Percentiles rank a stretch among this genome's conserved stretches.
These are phyloP conservation scores for Diplodia intermedia DNA, from an alignment of 2,329 filamentous ascomycete species.

Conservation along the genomic window DNA sequence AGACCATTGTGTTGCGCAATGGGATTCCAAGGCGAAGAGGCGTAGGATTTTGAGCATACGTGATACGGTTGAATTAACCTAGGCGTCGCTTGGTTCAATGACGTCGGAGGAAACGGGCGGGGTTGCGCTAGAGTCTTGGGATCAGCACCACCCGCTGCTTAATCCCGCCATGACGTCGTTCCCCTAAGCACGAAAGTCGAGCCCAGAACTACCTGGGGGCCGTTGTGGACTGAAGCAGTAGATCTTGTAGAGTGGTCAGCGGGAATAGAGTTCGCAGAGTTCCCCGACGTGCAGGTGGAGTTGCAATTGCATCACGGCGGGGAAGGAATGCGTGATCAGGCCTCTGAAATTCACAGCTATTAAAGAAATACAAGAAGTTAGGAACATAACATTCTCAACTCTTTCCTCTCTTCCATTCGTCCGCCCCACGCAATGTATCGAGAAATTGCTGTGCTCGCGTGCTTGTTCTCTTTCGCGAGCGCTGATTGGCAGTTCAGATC, in stretches of 20 bases:
- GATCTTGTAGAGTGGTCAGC: background rate
- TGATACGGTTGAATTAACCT: too few relatives aligned
- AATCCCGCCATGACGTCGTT: background rate
- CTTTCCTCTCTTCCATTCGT: too few relatives aligned
- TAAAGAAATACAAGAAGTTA: background rate
- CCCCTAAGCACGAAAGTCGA: background rate
- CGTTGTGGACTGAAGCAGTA: background rate
- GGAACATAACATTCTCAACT: background rate
- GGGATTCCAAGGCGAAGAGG: too few relatives aligned
- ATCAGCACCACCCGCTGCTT: too few relatives aligned
- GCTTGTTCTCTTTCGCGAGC: constrained; percentile 50
- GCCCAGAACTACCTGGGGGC: background rate
- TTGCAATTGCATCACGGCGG: background rate
- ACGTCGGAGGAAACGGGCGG: background rate
- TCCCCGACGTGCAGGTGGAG: background rate
- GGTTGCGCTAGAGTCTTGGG: background rate
- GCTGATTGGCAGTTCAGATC: constrained; percentile 60
- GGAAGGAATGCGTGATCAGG: background rate
- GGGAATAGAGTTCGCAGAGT: background rate
- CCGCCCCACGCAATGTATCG: background rate
- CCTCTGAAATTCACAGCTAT: too few relatives aligned
- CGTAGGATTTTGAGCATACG: too few relatives aligned
- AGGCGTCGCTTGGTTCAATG: background rate
- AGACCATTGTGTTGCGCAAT: background rate
- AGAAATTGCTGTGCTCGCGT: constrained; percentile 7